phyloP scores from a whole-genome alignment of 2,329 filamentous ascomycete species.

The Colletotrichum sojae region DNA sequence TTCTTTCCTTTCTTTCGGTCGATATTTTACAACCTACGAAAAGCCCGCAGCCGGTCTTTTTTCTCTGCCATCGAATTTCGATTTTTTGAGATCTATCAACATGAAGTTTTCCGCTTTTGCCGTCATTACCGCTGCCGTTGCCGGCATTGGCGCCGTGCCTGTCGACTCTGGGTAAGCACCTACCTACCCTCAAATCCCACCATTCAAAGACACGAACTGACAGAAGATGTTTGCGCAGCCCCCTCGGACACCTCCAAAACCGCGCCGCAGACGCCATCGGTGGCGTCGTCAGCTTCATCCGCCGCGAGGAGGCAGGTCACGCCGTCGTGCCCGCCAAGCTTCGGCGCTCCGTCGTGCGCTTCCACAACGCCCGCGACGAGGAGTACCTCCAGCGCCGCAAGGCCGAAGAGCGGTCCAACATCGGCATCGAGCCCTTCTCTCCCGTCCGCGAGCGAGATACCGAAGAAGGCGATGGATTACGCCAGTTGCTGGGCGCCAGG shows the following conservation, averaged over 20 bases:
- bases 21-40: not conserved
- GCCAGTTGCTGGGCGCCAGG: too few species aligned
- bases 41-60: not conserved
- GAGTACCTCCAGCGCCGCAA: constrained; percentile 25
- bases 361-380: constrained; percentile 21
- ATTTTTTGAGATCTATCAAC: not conserved
- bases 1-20: not conserved
- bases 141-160: constrained; percentile 25
- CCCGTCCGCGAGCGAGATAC: too few species aligned
- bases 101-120: constrained; percentile 35
- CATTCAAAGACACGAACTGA: not conserved
- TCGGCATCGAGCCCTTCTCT: too few species aligned
- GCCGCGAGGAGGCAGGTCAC: constrained; percentile 25
- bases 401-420: not conserved
- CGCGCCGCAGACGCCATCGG: constrained; percentile 34
- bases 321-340: constrained; percentile 18
- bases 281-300: constrained; percentile 29
- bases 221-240: not conserved
- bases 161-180: constrained; percentile 22
- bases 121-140: constrained; percentile 22
- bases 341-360: constrained; percentile 20
- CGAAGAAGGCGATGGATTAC: too few species aligned
- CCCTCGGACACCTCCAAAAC: constrained; percentile 23
- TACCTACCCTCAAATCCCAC: not conserved
- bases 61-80: too few species aligned